Evolutionary conservation across 495 filamentous ascomycete species (phyloP).

Genomic region (Podospora appendiculata): DNA sequence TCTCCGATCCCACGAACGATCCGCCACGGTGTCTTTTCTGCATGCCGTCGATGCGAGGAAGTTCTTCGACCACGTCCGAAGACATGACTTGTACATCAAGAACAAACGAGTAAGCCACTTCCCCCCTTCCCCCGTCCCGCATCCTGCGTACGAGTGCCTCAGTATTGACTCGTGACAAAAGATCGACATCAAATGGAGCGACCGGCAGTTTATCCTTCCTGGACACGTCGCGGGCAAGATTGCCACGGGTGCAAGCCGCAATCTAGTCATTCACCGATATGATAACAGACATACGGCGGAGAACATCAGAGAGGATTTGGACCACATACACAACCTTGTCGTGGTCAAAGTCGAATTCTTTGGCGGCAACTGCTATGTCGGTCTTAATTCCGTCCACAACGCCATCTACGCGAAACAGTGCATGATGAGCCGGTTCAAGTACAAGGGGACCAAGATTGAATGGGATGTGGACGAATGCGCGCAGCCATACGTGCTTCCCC

Average conservation of each 20-base stretch:
- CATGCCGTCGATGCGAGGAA: constrained; percentile 52
- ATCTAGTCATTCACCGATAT: constrained; percentile 57
- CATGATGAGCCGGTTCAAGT: constrained; percentile 68
- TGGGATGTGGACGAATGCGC: constrained; percentile 73
- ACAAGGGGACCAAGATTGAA: constrained; percentile 65
- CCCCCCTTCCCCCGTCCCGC: background rate
- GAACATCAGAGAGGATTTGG: constrained; percentile 62
- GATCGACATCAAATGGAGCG: constrained; percentile 64
- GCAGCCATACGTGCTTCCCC: constrained; percentile 39
- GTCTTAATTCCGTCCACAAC: constrained; percentile 71
- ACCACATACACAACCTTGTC: constrained; percentile 75
- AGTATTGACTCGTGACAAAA: constrained; percentile 18
- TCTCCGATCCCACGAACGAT: constrained; percentile 52
- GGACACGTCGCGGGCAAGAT: constrained; percentile 61
- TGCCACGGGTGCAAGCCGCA: constrained; percentile 65
- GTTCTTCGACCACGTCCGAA: constrained; percentile 58
- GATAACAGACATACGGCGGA: constrained; percentile 53
- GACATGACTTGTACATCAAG: constrained; percentile 61
- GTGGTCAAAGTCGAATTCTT: constrained; percentile 59
- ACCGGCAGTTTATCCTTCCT: constrained; percentile 64
- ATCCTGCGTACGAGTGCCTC: background rate
- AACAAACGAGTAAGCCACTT: constrained; percentile 53
- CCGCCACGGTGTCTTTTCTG: constrained; percentile 64
- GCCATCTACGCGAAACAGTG: constrained; percentile 68
- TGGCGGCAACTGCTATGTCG: constrained; percentile 52